phyloP scores from a whole-genome alignment of 371 early-diverging fungal genomes.

The Mucor mucedo region DNA sequence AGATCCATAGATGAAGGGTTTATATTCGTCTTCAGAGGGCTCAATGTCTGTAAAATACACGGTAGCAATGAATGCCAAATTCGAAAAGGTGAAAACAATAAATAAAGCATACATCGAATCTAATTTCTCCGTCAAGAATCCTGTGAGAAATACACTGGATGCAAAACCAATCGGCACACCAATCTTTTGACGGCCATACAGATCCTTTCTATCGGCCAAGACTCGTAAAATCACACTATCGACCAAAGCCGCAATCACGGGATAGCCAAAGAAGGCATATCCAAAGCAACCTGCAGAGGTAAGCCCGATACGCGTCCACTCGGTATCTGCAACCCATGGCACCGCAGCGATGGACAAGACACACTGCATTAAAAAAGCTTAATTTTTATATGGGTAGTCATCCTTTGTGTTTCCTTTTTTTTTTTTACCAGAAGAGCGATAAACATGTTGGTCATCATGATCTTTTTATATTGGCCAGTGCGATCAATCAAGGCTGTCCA shows the following conservation, averaged over 20 bases:
- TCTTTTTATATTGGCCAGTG: conserved; percentile 32
- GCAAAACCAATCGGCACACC: conserved; percentile 44
- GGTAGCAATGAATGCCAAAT: conserved; percentile 30
- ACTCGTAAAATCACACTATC: conserved; percentile 37
- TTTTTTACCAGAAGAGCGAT: conserved; percentile 18
- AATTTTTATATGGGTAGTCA: no score
- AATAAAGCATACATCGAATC: conserved; percentile 37
- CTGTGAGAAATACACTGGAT: conserved; percentile 38
- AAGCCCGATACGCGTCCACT: conserved; percentile 23
- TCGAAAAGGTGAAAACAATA: conserved; percentile 26
- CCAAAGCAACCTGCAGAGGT: conserved; percentile 38
- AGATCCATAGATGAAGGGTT: conserved; percentile 10
- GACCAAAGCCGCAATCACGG: conserved; percentile 35
- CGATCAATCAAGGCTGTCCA: conserved; percentile 41
- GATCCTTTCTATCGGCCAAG: conserved; percentile 31
- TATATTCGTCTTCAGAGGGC: conserved; percentile 10
- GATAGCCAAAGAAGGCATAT: conserved; percentile 46
- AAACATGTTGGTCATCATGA: conserved; percentile 40
- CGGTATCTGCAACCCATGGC: conserved; percentile 28
- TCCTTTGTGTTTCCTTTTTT: conserved; percentile 10
- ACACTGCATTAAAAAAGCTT: conserved; percentile 19
- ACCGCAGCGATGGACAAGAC: conserved; percentile 34
- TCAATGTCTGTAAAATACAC: conserved; percentile 11
- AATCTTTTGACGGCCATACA: conserved; percentile 44
- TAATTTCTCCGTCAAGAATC: conserved; percentile 30